Base-by-base conservation (phyloP, 441 rosid species). In the Gossypium gossypioides region DNA sequence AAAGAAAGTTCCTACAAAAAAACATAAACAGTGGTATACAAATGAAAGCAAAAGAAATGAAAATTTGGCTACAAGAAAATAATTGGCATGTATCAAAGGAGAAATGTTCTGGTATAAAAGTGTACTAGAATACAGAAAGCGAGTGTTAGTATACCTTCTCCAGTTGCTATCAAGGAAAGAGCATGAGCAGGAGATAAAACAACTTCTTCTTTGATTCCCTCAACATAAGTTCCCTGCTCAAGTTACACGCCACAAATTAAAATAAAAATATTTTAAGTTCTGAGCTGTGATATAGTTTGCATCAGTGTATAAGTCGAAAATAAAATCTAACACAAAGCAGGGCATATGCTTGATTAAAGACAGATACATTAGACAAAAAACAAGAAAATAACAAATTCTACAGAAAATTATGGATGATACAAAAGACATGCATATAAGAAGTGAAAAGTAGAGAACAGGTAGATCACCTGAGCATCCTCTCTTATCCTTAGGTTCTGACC, bases 171-270 rank as follows among this genome's bases (percentile, higher is more conserved):
- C 76, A 89, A 76, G 69, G 93, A 89, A 74, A 87, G 86, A 57
- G 88, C 93, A 75, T 89, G 93, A 70, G 89, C 91, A 74, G 91
- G 93, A 55, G 93, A 89, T 42, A 89, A 55, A 71, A 89, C 89
- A 76, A 89, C 91, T 82, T 89, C 93, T 72, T 84, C 93, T 75
- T 89, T 87, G 50, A 86, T 84, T 74, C 91, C 87, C 71, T 89
- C 91, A 2, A 87, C 87, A 78, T 79, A 89, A 51, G 86, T 87
- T 65, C 91, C 89, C 91, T 87, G 78, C 29, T 68, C 62, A 61
- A 32, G 66, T 55, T 25, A 73, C 50, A 67, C 59, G 34, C 61
- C 76, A 70, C 48, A 68, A 55, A 74, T 42, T 74, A 51, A 64
- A 62, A 63, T 25, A 57, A 3, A 67, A 55, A 13, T 3, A 22